A percentile compares a stretch with the other conserved stretches of the same genome.
Conservation (phyloP, 805 yeast genomes). For the Monosporozyma siamensis region DNA sequence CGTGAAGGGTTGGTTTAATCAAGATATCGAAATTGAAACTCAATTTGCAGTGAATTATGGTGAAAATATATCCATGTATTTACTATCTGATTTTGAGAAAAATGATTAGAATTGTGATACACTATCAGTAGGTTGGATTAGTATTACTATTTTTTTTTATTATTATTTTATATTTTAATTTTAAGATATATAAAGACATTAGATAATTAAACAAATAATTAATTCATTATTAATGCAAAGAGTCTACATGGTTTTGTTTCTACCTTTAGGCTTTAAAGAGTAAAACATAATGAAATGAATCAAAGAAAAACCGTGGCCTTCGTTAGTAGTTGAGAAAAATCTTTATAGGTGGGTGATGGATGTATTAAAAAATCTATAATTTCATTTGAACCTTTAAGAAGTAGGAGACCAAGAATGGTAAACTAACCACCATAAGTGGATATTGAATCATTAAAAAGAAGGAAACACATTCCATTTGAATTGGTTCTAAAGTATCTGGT, state of each 20-base stretch:
- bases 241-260: no score
- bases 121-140: no score
- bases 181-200: neutral
- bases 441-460: slow-evolving; percentile 68
- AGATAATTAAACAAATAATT: neutral
- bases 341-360: neutral
- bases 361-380: slow-evolving; percentile 10
- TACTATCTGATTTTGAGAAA: slow-evolving; percentile 46
- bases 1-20: slow-evolving; percentile 46
- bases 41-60: slow-evolving; percentile 57
- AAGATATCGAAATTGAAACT: slow-evolving; percentile 34
- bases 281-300: no score
- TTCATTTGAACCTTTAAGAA: slow-evolving; percentile 29
- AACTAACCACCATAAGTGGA: slow-evolving; percentile 50
- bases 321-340: no score
- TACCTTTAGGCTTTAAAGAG: no score
- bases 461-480: slow-evolving; percentile 78
- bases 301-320: no score
- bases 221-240: neutral
- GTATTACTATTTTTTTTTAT: no score
- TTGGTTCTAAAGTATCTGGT: slow-evolving; percentile 36
- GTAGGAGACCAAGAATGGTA: slow-evolving; percentile 51
- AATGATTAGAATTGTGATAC: no score
- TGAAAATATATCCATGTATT: slow-evolving; percentile 50
- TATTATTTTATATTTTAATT: neutral